phyloP scores from a whole-genome alignment of 352 stramenopile genomes.

The Globisporangium paroecandrum region DNA sequence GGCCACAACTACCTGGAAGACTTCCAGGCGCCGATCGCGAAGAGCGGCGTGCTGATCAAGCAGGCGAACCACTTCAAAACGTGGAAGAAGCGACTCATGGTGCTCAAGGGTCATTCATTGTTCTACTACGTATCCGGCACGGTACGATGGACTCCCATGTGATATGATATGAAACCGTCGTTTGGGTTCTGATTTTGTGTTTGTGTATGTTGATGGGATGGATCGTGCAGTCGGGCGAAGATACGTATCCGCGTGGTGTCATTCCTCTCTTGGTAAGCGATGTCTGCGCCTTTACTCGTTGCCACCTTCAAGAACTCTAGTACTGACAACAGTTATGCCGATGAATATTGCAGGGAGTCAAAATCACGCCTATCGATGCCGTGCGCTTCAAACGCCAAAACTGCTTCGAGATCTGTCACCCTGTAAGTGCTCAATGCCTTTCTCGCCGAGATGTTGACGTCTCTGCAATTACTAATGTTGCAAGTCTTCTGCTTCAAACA shows the following conservation, averaged over 20 bases:
- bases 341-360: constrained; percentile 35
- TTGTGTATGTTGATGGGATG: constrained; percentile 8
- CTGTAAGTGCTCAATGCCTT: constrained; percentile 30
- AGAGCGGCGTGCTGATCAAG: constrained; percentile 84
- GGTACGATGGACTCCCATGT: constrained; percentile 29
- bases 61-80: constrained; percentile 88
- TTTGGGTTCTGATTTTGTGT: constrained; percentile 13
- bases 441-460: not conserved
- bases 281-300: not conserved
- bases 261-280: constrained; percentile 56
- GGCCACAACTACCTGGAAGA: constrained; percentile 62
- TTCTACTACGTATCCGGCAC: constrained; percentile 88
- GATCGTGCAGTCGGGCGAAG: constrained; percentile 63
- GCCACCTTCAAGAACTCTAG: not conserved
- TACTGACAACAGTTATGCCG: constrained; percentile 1
- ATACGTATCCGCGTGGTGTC: constrained; percentile 78
- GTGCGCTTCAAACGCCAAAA: constrained; percentile 82
- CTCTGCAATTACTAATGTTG: not conserved
- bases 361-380: constrained; percentile 75
- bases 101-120: constrained; percentile 82
- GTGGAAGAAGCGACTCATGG: constrained; percentile 88
- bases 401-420: constrained; percentile 85
- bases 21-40: constrained; percentile 79
- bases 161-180: constrained; percentile 9
- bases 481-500: constrained; percentile 21